A percentile compares a stretch with the other conserved stretches of the same genome.
These are phyloP conservation scores for Fraxinus platypoda DNA, from an alignment of 305 asterid species.

Conservation along the genomic window DNA sequence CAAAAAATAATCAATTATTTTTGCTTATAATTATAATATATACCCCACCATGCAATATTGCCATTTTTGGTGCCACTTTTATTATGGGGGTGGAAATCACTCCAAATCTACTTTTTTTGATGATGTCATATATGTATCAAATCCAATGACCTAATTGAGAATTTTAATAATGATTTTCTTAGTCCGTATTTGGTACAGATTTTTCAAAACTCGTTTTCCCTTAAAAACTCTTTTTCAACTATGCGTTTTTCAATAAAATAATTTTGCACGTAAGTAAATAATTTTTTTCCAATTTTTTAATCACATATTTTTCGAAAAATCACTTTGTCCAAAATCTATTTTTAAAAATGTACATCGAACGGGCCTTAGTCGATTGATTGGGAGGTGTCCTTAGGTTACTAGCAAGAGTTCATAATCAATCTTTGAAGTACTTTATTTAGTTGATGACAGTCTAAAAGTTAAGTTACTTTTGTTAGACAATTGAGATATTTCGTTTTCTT, in stretches of 20 bases:
- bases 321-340: too few species aligned
- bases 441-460: constrained; percentile 2
- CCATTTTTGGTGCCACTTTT: background rate
- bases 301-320: too few species aligned
- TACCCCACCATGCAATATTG: background rate
- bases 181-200: background rate
- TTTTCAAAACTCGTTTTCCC: too few species aligned
- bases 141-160: background rate
- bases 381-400: background rate
- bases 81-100: constrained; percentile 1
- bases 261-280: too few species aligned
- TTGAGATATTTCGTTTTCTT: background rate
- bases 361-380: background rate
- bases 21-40: background rate
- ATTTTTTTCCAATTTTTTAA: too few species aligned
- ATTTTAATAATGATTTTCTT: background rate
- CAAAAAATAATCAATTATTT: constrained; percentile 2
- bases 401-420: background rate
- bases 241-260: background rate
- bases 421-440: background rate
- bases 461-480: background rate
- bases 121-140: background rate
- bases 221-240: too few species aligned
- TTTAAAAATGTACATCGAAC: too few species aligned
- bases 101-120: background rate